These are phyloP conservation scores for Zasmidium cellare DNA, from an alignment of 2,329 filamentous ascomycete genomes.

Conservation along the genomic window DNA sequence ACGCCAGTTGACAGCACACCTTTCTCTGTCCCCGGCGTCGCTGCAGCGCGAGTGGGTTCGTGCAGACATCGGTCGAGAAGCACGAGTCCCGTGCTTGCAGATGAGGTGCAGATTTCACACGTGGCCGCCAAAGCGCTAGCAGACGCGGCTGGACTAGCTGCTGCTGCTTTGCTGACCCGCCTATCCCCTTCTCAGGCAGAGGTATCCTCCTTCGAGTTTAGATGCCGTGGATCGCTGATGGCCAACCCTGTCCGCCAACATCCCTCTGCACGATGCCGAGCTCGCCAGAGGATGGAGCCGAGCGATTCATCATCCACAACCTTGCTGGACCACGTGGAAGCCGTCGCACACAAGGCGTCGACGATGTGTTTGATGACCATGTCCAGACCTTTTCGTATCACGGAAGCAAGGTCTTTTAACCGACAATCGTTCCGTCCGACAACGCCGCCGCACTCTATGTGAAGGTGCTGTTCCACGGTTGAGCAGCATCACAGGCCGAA, in stretches of 20 bases:
- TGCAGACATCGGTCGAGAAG: neutral
- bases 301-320: slow-evolving; percentile 3
- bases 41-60: neutral
- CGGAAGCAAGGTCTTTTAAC: neutral
- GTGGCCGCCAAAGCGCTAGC: neutral
- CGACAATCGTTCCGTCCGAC: neutral
- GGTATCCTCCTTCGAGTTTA: neutral
- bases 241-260: slow-evolving; percentile 1
- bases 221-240: slow-evolving; percentile 3
- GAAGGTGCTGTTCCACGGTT: neutral
- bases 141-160: neutral
- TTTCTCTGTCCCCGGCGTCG: neutral
- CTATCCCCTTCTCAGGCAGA: neutral
- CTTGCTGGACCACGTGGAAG: slow-evolving; percentile 15
- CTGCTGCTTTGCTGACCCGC: neutral
- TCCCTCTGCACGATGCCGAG: slow-evolving; percentile 10
- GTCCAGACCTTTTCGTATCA: neutral
- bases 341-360: neutral
- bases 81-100: neutral
- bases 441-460: neutral
- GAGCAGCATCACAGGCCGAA: neutral
- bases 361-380: neutral
- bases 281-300: slow-evolving; percentile 15
- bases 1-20: neutral
- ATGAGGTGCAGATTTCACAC: neutral